Evolutionary conservation across 805 yeast species (phyloP).

Genomic region (Clavispora carvajalis): DNA sequence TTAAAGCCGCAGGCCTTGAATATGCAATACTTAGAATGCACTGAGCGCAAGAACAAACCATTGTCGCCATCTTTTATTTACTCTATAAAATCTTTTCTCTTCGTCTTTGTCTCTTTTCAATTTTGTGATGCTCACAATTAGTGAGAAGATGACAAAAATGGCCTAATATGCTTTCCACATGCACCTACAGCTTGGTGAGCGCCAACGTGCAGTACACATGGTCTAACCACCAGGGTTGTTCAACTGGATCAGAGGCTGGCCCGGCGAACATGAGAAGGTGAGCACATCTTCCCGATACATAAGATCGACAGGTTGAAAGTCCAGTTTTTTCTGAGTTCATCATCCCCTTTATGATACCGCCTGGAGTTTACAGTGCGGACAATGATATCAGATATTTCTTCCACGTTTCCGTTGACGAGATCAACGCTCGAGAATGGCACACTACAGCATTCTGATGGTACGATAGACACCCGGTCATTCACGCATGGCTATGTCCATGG

Average conservation of each 20-base stretch:
- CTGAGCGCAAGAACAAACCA: too few relatives aligned
- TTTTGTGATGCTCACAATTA: too few relatives aligned
- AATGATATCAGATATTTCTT: background rate
- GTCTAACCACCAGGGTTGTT: background rate
- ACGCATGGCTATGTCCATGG: conserved; percentile 61
- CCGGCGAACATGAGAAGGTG: background rate
- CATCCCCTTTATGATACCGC: background rate
- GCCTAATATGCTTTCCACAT: too few relatives aligned
- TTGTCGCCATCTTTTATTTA: too few relatives aligned
- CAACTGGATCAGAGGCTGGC: background rate
- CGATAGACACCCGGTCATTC: conserved; percentile 8
- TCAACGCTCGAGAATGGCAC: background rate
- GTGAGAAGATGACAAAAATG: too few relatives aligned
- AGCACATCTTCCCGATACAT: background rate
- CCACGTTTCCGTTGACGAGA: background rate
- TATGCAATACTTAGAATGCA: too few relatives aligned
- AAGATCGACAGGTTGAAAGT: background rate
- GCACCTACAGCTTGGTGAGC: background rate
- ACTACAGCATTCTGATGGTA: background rate
- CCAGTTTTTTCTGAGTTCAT: background rate
- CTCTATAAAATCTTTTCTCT: too few relatives aligned
- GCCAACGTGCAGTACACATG: background rate
- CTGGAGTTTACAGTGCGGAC: background rate
- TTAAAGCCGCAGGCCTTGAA: too few relatives aligned
- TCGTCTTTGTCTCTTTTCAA: too few relatives aligned